phyloP scores from a whole-genome alignment of 768 basidiomycete genomes.

The Mrakia gelida region DNA sequence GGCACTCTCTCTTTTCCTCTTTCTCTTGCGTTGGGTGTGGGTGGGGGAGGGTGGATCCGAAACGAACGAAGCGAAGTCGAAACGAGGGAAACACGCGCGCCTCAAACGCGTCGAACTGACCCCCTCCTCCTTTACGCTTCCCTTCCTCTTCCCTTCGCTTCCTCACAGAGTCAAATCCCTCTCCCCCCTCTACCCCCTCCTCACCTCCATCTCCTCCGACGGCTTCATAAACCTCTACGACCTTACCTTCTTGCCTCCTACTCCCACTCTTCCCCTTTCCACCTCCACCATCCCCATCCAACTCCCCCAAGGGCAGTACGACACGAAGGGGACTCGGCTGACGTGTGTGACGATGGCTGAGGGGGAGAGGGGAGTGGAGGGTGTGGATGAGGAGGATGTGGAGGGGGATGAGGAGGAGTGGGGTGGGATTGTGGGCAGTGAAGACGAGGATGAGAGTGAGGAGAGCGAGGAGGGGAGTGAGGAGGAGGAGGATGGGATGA shows the following conservation, averaged over 20 bases:
- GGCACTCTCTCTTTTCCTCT: slow-evolving; percentile 20
- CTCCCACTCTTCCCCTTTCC: background rate
- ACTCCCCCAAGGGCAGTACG: slow-evolving; percentile 61
- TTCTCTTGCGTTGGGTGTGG: background rate
- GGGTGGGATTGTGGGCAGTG: slow-evolving; percentile 1
- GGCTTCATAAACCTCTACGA: slow-evolving; percentile 56
- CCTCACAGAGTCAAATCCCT: slow-evolving; percentile 40
- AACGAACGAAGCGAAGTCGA: too few relatives aligned
- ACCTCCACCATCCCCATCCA: slow-evolving; percentile 38
- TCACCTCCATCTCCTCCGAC: slow-evolving; percentile 81
- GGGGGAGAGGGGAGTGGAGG: slow-evolving; percentile 16
- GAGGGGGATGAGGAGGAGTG: slow-evolving; percentile 8
- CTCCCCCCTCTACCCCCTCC: slow-evolving; percentile 40
- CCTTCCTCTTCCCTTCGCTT: background rate
- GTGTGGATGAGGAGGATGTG: slow-evolving; percentile 17
- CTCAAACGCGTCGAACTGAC: too few relatives aligned
- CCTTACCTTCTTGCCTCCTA: slow-evolving; percentile 31
- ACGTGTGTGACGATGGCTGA: slow-evolving; percentile 56
- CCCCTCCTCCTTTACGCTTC: background rate
- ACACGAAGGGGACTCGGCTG: slow-evolving; percentile 78
- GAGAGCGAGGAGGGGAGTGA: background rate
- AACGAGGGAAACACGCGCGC: too few relatives aligned
- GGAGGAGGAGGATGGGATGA: background rate
- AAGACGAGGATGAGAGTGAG: slow-evolving; percentile 27
- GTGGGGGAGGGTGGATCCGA: background rate